Percentiles rank a stretch among this genome's conserved stretches.
Evolutionary conservation across 768 basidiomycete genomes (phyloP).

Genomic region (Boletellus ananas): DNA sequence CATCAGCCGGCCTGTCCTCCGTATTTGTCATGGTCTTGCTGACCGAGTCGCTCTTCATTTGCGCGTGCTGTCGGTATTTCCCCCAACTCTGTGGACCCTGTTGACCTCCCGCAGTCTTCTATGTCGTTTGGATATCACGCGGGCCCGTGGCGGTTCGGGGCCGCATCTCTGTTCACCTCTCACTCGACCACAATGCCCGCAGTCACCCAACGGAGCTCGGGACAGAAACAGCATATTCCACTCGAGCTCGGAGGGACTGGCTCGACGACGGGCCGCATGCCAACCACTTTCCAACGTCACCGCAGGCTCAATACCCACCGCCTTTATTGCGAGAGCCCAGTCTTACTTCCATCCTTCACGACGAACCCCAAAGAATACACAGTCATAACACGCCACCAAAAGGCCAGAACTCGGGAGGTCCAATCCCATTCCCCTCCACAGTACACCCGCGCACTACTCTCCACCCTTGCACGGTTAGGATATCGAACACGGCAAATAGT

Average conservation of each 20-base stretch:
- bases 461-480: slow-evolving; percentile 13
- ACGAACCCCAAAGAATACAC: background rate
- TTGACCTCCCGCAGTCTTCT: slow-evolving; percentile 40
- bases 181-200: slow-evolving; percentile 36
- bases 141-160: slow-evolving; percentile 49
- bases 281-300: background rate
- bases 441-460: background rate
- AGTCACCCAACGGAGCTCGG: slow-evolving; percentile 15
- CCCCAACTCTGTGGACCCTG: background rate
- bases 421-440: slow-evolving; percentile 6
- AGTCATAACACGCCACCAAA: background rate
- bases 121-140: slow-evolving; percentile 52
- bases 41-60: slow-evolving; percentile 54
- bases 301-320: background rate
- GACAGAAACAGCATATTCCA: slow-evolving; percentile 3
- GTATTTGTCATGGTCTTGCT: slow-evolving; percentile 48
- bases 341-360: background rate
- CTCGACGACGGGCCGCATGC: slow-evolving; percentile 50
- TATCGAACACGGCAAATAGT: slow-evolving; percentile 11
- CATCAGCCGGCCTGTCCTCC: slow-evolving; percentile 30
- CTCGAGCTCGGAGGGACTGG: slow-evolving; percentile 41
- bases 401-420: background rate
- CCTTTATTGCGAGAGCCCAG: slow-evolving; percentile 7
- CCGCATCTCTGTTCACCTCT: slow-evolving; percentile 49
- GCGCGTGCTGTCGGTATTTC: slow-evolving; percentile 50